Evolutionary conservation across 441 rosid genomes (phyloP).

Genomic region (Adansonia grandidieri): DNA sequence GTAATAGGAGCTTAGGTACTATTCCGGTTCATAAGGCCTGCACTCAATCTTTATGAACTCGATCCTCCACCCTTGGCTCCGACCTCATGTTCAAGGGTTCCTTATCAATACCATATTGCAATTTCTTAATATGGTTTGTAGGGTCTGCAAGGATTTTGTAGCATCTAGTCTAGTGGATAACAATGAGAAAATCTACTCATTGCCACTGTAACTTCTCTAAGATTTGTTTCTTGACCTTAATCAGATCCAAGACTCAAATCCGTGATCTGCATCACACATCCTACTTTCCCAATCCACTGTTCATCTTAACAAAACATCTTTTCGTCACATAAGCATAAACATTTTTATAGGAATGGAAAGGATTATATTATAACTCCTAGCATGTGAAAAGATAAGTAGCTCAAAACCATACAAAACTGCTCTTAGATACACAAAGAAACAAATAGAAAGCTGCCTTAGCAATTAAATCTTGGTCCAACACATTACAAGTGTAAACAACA

Average conservation of each 20-base stretch:
- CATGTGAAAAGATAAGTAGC: too few relatives aligned
- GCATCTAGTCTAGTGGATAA: conserved; percentile 26
- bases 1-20: conserved; percentile 88
- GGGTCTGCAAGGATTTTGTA: conserved; percentile 27
- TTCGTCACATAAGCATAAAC: not conserved
- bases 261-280: not conserved
- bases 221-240: not conserved
- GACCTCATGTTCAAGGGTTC: conserved; percentile 62
- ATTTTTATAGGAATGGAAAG: not conserved
- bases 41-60: conserved; percentile 89
- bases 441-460: not conserved
- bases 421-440: not conserved
- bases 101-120: conserved; percentile 11
- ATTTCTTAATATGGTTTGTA: not conserved
- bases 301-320: not conserved
- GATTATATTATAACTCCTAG: not conserved
- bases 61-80: conserved; percentile 84
- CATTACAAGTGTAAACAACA: not conserved
- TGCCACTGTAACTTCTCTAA: not conserved
- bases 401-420: not conserved
- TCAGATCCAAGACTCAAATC: not conserved
- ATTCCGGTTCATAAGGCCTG: conserved; percentile 91
- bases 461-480: not conserved
- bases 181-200: conserved; percentile 17
- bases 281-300: not conserved